Base-by-base conservation (phyloP, 495 filamentous ascomycete genomes). In the Neurospora sublineolata region DNA sequence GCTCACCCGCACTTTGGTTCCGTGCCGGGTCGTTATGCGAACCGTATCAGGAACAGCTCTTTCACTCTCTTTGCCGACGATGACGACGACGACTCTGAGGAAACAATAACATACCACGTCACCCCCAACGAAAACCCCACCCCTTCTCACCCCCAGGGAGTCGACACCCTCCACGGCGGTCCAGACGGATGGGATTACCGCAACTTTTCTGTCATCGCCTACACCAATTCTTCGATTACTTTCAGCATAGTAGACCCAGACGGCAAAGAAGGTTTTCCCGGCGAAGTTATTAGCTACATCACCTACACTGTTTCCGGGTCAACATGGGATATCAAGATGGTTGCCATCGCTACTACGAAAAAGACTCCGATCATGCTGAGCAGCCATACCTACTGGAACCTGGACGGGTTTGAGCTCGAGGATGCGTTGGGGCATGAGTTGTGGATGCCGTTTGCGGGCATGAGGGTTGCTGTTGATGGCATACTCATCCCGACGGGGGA, bases 21-120 rank as follows among this genome's bases (percentile, higher is more conserved):
- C 8, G 86, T 93, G n/a, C 90, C 89, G 6, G 92, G 92, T 41
- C 90, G 92, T 20, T 94, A 94, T 76, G 92, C 92, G 52, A 94
- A 97, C 80, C 89, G 91, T 39, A 97, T 95, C 82, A 92, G 91
- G 84, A 95, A 95, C 79, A 89, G 88, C 73, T 91, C 88, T 10
- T 97, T 95, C 76, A 30, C 52, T 18, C 12, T 60, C 6, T 60
- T 60, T 16, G 1, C 20, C 52, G 52, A 60, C 5, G 1, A 0
- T 3, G 46, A 14, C 52, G 52, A 60, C 5, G 1, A 0, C 3
- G 46, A 14, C 12, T 14, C 3, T 52, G 85, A 46, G 10, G 44
- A 23, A 14, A 4, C 4, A 14, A 74, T 74, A 16, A 83, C 79
- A 0, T 94, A 90, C 76, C 85, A 93, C 72, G 82, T 92, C 58